Evolutionary conservation across 2,329 filamentous ascomycete genomes (phyloP).

Genomic region (Cladophialophora immunda): DNA sequence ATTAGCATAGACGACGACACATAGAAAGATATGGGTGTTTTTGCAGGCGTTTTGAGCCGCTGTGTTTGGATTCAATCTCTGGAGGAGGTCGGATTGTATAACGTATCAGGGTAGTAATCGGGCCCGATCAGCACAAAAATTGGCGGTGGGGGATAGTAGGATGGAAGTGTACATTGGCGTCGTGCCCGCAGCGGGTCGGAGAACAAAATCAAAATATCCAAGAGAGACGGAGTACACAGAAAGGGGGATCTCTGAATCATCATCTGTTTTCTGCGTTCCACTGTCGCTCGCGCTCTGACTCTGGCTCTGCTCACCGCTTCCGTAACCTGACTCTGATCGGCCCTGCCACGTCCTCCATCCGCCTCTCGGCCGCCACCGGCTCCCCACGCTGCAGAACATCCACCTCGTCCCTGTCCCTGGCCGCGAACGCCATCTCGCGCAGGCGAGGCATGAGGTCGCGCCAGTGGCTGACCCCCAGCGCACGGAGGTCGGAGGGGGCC

Average conservation of each 20-base stretch:
- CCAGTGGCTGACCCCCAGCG: constrained; percentile 50
- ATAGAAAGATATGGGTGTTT: background rate
- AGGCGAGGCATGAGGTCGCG: constrained; percentile 58
- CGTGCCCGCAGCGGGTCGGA: background rate
- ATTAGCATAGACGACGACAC: constrained; percentile 19
- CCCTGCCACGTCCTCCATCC: constrained; percentile 52
- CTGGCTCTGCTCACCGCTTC: too few species aligned
- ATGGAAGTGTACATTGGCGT: background rate
- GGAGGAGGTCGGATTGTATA: background rate
- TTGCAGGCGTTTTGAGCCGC: background rate
- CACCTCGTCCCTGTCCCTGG: constrained; percentile 52
- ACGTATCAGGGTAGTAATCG: background rate
- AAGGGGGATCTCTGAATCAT: background rate
- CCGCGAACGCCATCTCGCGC: constrained; percentile 53
- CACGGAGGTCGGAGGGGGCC: constrained; percentile 49
- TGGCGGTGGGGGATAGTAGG: background rate
- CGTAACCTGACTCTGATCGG: constrained; percentile 40
- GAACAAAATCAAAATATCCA: background rate
- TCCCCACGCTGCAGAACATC: constrained; percentile 61
- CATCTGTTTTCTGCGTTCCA: background rate
- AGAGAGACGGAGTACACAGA: background rate
- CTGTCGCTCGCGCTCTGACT: too few species aligned
- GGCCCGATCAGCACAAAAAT: background rate
- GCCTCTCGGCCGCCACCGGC: constrained; percentile 41
- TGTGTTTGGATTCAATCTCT: background rate